phyloP scores from a whole-genome alignment of 2,329 filamentous ascomycete species.

The Hypoxylon sp. region DNA sequence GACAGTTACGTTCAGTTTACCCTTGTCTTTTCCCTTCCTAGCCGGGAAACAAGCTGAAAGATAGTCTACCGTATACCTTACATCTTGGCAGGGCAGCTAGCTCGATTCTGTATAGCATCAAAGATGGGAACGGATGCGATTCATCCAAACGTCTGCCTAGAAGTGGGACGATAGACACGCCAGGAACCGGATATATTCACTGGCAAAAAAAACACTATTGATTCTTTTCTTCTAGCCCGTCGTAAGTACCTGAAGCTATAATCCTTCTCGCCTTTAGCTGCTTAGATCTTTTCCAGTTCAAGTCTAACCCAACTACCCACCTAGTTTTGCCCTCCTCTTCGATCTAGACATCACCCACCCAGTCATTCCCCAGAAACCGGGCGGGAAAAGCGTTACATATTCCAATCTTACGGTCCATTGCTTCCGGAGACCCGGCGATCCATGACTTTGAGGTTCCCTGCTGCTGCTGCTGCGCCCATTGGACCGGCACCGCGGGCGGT shows the following conservation, averaged over 20 bases:
- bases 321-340: not conserved
- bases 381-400: conserved; percentile 22
- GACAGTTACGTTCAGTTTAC: too few species aligned
- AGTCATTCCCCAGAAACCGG: conserved; percentile 22
- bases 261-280: conserved; percentile 11
- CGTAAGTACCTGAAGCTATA: too few species aligned
- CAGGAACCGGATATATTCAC: conserved; percentile 23
- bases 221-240: too few species aligned
- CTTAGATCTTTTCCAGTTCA: too few species aligned
- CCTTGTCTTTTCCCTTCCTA: too few species aligned
- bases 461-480: conserved; percentile 17
- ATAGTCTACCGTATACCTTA: conserved; percentile 5
- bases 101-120: not conserved
- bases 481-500: conserved; percentile 22
- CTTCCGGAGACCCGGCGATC: conserved; percentile 28
- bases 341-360: conserved; percentile 5
- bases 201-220: too few species aligned
- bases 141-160: conserved; percentile 1
- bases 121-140: too few species aligned
- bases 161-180: conserved; percentile 12
- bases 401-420: conserved; percentile 25
- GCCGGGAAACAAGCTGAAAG: conserved; percentile 16
- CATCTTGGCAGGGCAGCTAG: conserved; percentile 26
- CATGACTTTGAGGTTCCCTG: conserved; percentile 3
- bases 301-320: too few species aligned